phyloP scores from a whole-genome alignment of 2,329 filamentous ascomycete genomes.

The Westerdykella ornata region DNA sequence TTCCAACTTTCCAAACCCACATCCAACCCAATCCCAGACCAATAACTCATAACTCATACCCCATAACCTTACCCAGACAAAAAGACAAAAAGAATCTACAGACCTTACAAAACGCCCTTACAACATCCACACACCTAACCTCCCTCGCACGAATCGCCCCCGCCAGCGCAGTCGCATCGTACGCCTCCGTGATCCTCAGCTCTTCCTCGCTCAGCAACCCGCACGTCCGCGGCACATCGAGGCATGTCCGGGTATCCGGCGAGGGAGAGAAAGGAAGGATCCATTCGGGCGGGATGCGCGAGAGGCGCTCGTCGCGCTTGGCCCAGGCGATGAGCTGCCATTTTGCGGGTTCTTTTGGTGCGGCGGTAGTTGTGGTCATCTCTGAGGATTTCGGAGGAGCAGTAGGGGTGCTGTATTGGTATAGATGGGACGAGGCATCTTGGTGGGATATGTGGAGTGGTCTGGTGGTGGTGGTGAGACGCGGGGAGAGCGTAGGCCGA shows the following conservation, averaged over 20 bases:
- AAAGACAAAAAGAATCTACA: background rate
- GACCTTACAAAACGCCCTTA: slow-evolving; percentile 42
- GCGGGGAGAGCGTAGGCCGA: too few species aligned
- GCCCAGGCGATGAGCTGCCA: slow-evolving; percentile 39
- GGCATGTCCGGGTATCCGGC: slow-evolving; percentile 23
- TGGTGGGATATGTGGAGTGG: too few species aligned
- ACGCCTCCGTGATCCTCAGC: slow-evolving; percentile 50
- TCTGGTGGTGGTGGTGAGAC: too few species aligned
- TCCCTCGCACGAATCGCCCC: slow-evolving; percentile 30
- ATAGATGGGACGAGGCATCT: too few species aligned
- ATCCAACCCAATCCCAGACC: too few species aligned
- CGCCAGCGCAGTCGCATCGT: slow-evolving; percentile 42
- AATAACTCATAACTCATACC: too few species aligned
- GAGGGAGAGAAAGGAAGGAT: slow-evolving; percentile 26
- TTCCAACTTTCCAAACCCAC: too few species aligned
- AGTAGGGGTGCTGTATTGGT: too few species aligned
- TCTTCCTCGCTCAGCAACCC: slow-evolving; percentile 48
- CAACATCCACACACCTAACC: slow-evolving; percentile 36
- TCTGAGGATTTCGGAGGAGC: too few species aligned
- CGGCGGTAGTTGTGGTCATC: too few species aligned
- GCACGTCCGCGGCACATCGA: slow-evolving; percentile 47
- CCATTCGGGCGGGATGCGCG: slow-evolving; percentile 42
- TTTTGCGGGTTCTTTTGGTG: slow-evolving; percentile 7
- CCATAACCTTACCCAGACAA: too few species aligned
- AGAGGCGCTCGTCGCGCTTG: slow-evolving; percentile 40